These are phyloP conservation scores for Pyrenophora graminea DNA, from an alignment of 2,329 filamentous ascomycete species.

Conservation along the genomic window DNA sequence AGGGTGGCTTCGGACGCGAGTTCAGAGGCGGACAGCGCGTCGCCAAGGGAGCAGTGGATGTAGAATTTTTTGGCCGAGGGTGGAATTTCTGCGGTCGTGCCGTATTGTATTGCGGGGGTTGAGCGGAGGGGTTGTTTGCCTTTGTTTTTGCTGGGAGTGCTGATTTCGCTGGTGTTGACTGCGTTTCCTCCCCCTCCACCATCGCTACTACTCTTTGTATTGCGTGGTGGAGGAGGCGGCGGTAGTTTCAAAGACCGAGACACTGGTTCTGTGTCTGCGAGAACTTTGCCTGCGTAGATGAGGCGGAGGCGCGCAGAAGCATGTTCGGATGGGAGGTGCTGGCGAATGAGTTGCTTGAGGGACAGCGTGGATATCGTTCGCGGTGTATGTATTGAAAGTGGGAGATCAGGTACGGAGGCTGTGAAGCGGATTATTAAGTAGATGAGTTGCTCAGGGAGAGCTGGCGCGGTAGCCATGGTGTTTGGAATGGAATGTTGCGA, in stretches of 20 bases:
- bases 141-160: conserved; percentile 56
- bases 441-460: conserved; percentile 54
- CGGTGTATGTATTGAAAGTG: conserved; percentile 73
- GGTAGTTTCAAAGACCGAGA: conserved; percentile 68
- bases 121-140: conserved; percentile 68
- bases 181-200: conserved; percentile 21
- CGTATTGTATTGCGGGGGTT: conserved; percentile 35
- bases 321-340: conserved; percentile 65
- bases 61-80: conserved; percentile 65
- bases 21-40: conserved; percentile 68
- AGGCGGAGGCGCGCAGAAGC: conserved; percentile 77
- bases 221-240: conserved; percentile 55
- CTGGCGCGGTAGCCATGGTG: conserved; percentile 33
- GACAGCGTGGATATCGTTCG: conserved; percentile 72
- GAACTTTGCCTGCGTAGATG: conserved; percentile 85
- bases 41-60: conserved; percentile 92
- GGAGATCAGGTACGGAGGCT: conserved; percentile 78
- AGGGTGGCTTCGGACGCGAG: conserved; percentile 67
- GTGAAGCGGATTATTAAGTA: conserved; percentile 91
- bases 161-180: conserved; percentile 3
- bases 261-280: conserved; percentile 73
- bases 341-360: conserved; percentile 81
- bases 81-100: conserved; percentile 22
- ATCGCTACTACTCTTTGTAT: conserved; percentile 20
- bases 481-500: conserved; percentile 7